Conservation (phyloP, 306 rosid species). For the Styphnolobium japonicum region DNA sequence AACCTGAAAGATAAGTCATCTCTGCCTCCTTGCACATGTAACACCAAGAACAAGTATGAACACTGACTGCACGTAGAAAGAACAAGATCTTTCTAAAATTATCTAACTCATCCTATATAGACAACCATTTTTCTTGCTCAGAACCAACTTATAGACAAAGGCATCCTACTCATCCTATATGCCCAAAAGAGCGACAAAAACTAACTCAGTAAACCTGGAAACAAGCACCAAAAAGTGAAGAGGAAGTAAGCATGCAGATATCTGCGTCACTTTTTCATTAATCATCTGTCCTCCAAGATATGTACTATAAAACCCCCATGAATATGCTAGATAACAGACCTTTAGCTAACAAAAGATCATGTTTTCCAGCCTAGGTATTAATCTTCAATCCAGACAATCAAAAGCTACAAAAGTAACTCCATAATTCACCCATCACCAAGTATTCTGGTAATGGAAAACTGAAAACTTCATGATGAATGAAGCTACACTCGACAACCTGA, state of each 20-base stretch:
- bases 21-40: not conserved
- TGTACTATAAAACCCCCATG: not conserved
- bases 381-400: not conserved
- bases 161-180: not conserved
- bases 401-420: not conserved
- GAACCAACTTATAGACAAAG: not conserved
- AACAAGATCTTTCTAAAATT: not conserved
- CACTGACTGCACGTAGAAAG: not conserved
- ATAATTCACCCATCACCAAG: not conserved
- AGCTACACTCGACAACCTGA: not conserved
- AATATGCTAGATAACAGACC: not conserved
- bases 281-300: not conserved
- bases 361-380: not conserved
- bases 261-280: not conserved
- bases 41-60: not conserved
- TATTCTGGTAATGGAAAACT: not conserved
- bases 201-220: not conserved
- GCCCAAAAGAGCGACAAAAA: not conserved
- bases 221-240: not conserved
- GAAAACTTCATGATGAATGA: slow-evolving; percentile 5
- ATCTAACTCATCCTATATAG: not conserved
- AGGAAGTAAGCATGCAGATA: not conserved
- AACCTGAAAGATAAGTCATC: not conserved
- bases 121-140: not conserved
- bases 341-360: not conserved